Conservation (phyloP, 768 basidiomycete genomes). For the Boletus rubescentipes region DNA sequence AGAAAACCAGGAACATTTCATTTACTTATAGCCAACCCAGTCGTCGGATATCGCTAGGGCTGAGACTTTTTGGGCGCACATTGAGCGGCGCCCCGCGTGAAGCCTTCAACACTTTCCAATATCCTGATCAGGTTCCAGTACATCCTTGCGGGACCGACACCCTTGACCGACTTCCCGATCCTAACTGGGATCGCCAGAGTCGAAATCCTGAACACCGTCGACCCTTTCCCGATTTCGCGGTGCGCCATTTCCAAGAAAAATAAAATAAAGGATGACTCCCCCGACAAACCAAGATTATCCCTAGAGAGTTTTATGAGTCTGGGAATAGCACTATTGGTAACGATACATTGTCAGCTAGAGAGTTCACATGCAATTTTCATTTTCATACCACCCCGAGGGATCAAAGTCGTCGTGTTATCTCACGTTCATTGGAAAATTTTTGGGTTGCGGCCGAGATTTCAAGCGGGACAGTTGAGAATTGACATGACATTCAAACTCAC, state of each 20-base stretch:
- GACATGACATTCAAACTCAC: background rate
- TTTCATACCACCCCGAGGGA: background rate
- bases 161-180: background rate
- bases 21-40: background rate
- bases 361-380: conserved; percentile 4
- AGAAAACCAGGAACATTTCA: background rate
- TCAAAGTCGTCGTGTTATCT: background rate
- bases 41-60: conserved; percentile 1
- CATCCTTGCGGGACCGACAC: conserved; percentile 3
- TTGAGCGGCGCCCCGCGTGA: conserved; percentile 3
- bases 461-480: background rate
- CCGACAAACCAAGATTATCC: background rate
- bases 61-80: background rate
- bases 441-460: background rate
- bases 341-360: conserved; percentile 2
- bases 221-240: background rate
- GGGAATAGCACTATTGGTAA: background rate
- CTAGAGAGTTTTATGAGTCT: conserved; percentile 8
- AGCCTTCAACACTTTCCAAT: no score
- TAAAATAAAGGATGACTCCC: no score
- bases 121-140: background rate
- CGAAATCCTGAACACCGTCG: background rate
- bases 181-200: background rate
- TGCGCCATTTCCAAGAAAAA: background rate
- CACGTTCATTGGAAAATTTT: background rate